Evolutionary conservation across 2,329 filamentous ascomycete species (phyloP).

Genomic region (Westerdykella sp.): DNA sequence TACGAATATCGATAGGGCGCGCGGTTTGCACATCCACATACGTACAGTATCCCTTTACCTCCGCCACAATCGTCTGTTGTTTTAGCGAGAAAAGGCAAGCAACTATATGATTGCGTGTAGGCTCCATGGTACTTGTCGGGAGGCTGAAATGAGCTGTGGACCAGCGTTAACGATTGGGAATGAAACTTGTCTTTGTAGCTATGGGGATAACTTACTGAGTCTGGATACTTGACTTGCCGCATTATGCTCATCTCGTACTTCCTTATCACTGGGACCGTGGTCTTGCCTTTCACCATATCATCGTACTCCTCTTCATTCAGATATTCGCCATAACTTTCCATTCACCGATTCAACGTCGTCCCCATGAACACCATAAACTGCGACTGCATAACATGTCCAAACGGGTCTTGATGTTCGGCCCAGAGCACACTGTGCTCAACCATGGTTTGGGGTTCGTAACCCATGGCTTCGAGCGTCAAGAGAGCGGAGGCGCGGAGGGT

Average conservation of each 20-base stretch:
- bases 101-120: no score
- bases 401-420: slow-evolving; percentile 17
- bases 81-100: no score
- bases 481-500: no score
- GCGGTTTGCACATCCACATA: no score
- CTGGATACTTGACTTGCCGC: slow-evolving; percentile 13
- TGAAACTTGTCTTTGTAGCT: no score
- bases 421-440: slow-evolving; percentile 14
- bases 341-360: slow-evolving; percentile 9
- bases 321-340: slow-evolving; percentile 15
- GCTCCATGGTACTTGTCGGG: no score
- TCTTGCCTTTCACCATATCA: slow-evolving; percentile 9
- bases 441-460: slow-evolving; percentile 3
- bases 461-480: no score
- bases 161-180: no score
- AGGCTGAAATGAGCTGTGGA: no score
- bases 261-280: slow-evolving; percentile 8
- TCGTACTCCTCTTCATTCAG: slow-evolving; percentile 12
- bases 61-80: no score
- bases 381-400: slow-evolving; percentile 15
- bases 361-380: slow-evolving; percentile 12
- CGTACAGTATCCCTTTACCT: no score
- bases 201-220: slow-evolving; percentile 9
- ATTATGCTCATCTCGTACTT: slow-evolving; percentile 11
- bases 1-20: no score